Conservation (phyloP, 2,329 filamentous ascomycete genomes). For the Cercospora canescens region DNA sequence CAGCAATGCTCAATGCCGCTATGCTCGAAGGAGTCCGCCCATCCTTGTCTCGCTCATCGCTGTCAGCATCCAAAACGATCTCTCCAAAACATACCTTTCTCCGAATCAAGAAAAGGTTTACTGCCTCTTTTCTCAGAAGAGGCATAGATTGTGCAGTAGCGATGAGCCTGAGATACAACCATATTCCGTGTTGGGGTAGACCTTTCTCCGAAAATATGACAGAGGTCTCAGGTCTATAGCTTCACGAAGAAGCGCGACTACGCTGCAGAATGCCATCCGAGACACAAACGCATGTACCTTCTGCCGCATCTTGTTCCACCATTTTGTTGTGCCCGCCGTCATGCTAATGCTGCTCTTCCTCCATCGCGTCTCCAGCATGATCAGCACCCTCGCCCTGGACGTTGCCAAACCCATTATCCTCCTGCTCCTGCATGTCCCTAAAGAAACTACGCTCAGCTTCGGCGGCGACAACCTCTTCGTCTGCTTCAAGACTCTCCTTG, state of each 20-base stretch:
- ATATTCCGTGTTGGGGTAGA: no score
- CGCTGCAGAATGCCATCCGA: no score
- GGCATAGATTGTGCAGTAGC: no score
- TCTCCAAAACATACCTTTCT: no score
- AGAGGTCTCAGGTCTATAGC: no score
- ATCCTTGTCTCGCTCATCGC: background rate
- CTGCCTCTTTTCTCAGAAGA: no score
- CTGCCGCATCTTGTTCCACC: background rate
- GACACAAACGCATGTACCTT: no score
- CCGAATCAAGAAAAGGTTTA: no score
- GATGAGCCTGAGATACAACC: no score
- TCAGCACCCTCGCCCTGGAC: background rate
- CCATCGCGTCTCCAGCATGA: background rate
- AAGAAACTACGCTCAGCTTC: background rate
- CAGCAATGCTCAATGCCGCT: background rate
- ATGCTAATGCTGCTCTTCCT: background rate
- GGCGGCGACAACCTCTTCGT: background rate
- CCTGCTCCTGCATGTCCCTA: background rate
- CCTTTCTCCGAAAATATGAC: no score
- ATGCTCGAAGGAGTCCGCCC: background rate
- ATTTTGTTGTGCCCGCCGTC: no score
- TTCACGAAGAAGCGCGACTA: no score
- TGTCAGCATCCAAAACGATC: background rate
- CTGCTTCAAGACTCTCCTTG: background rate
- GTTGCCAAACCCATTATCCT: background rate